Evolutionary conservation across 495 filamentous ascomycete species (phyloP), one percentile per base, ranked within the genome.

Genomic region (Penicillium taxi): DNA sequence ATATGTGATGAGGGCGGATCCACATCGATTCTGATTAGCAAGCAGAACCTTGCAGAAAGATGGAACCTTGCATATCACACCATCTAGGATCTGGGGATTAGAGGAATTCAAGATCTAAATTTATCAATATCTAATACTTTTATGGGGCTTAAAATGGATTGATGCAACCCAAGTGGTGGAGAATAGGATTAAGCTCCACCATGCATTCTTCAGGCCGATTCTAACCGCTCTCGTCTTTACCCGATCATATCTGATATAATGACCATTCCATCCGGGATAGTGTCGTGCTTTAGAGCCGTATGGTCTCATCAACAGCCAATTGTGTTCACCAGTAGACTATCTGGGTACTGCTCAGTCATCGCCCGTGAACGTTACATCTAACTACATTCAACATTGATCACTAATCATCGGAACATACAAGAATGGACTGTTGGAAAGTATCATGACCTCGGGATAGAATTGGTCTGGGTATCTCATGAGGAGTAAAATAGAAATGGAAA

Each of bases 91-190:
- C 34, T 26, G 13, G 26, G 28, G 14, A 33, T 24, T 9, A 24
- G 9, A 18, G 5, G 40, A 29, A 28, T 44, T 39, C 44, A 43
- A 44, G 45, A 27, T 50, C 43, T 15, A 33, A 35, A 11, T 5
- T 24, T 16, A 23, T 11, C 6, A 21, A 25, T 51, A 47, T 47
- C 39, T 47, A 43, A 47, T 50, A 53, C 47, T 43, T 50, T 47
- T 26, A 5, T 43, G 35, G 32, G 19, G 20, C 33, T 24, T 41
- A 42, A 13, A 33, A 53, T 53, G 19, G 43, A 50, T 53, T 41
- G 35, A 20, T 16, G 14, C 13, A 26, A 9, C 38, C 24, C 28
- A 27, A 56, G 31, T 56, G 52, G 52, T 18, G 24, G 7, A 42
- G 29, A 42, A 19, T 9, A 27, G 26, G 28, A 12, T 22, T 17